A percentile compares a stretch with the other conserved stretches of the same genome.
Evolutionary conservation across 169 alveolate genomes (phyloP).

Genomic region (Plasmodium adleri): DNA sequence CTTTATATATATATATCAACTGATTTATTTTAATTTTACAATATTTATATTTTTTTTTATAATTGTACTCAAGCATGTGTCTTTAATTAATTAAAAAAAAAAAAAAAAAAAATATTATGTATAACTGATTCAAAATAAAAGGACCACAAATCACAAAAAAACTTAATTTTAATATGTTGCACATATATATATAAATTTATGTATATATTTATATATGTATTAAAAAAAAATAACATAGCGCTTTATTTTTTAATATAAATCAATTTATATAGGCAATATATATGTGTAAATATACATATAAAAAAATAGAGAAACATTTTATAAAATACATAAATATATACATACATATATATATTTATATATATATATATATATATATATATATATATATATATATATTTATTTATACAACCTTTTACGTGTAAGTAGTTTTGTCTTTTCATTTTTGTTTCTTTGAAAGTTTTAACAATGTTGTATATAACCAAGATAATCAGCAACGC

Average conservation of each 20-base stretch:
- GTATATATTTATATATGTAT: not conserved
- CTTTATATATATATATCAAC: too few species aligned
- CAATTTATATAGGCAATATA: too few species aligned
- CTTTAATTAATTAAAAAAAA: not conserved
- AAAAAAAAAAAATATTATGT: too few species aligned
- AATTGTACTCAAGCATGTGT: not conserved
- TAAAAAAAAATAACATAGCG: not conserved
- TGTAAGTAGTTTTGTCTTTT: not conserved
- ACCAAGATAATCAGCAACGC: conserved; percentile 48
- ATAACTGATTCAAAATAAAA: not conserved
- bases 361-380: not conserved
- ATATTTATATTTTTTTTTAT: not conserved
- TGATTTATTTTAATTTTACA: too few species aligned
- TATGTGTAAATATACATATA: too few species aligned
- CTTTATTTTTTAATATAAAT: too few species aligned
- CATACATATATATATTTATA: not conserved
- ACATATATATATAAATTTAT: not conserved
- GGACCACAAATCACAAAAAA: not conserved
- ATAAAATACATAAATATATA: too few species aligned
- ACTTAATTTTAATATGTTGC: not conserved
- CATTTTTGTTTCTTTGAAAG: not conserved
- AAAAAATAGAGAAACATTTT: too few species aligned
- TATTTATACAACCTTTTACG: not conserved
- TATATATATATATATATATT: not conserved
- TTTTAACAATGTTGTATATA: conserved; percentile 37